Evolutionary conservation across 2,329 filamentous ascomycete genomes (phyloP), one percentile per base, ranked within the genome.

Genomic region (Cyphellophora europaea): DNA sequence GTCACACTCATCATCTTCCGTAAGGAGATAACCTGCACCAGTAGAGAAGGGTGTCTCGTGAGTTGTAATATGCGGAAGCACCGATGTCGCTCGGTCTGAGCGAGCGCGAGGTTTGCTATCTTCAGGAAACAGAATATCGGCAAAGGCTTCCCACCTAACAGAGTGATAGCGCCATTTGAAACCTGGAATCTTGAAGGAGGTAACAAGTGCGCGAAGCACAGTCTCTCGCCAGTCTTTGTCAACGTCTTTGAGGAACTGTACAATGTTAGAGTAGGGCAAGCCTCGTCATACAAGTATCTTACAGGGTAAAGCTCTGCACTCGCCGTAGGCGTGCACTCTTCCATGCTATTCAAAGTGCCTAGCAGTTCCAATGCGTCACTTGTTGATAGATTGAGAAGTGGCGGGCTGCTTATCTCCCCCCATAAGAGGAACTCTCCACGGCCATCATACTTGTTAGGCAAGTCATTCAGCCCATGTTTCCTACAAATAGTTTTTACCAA

Each of bases 341-440:
- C 13, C 6, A 33, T 27, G n/a, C 14, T 23, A 5, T 18, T 5
- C 23, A 37, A 18, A 5, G 18, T 27, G 4, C 16, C 12, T 5
- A 27, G 16, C 5, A 44, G 33, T 11, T 15, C 30, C 6, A 35
- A n/a, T 6, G 35, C 34, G 12, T 32, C 30, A 10, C 15, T 18
- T 6, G 12, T 30, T 17, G 28, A 12, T 5, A 44, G 31, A 5
- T 33, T 34, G 2, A 30, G 31, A 16, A 44, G 14, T 5, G 36
- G 13, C 10, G 39, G 17, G 19, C 32, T 34, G 4, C 30, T 16
- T 5, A 44, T 15, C 10, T 37, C 32, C 13, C 34, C 39, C 42
- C 42, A 44, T 3, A 15, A 30, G 2, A 42, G 30, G 29, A 40
- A 40, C 32, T 46, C 43, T 6, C 38, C 41, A 5, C 8, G 28